phyloP scores from a whole-genome alignment of 1,139 yeast species.

The Lodderomyces oxycetoniae region DNA sequence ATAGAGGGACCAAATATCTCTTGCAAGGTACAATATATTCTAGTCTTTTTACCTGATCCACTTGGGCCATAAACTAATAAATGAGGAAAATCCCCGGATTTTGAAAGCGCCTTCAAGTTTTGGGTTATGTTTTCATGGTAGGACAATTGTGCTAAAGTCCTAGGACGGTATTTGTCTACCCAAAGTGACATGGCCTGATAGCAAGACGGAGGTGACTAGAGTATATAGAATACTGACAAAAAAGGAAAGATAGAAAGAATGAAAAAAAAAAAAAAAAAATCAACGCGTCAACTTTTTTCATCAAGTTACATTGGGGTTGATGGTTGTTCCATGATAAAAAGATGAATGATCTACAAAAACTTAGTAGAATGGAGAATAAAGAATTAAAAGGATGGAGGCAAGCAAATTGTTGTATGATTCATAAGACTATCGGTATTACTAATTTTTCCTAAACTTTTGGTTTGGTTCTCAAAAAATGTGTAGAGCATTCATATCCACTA shows the following conservation, averaged over 20 bases:
- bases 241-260: too few relatives aligned
- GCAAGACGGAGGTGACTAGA: too few relatives aligned
- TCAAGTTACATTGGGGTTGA: too few relatives aligned
- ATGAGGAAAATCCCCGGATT: slow-evolving; percentile 90
- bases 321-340: too few relatives aligned
- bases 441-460: slow-evolving; percentile 14
- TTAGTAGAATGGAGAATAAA: too few relatives aligned
- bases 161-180: slow-evolving; percentile 94
- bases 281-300: too few relatives aligned
- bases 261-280: too few relatives aligned
- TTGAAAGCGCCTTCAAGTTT: slow-evolving; percentile 59
- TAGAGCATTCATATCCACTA: slow-evolving; percentile 82
- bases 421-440: background rate
- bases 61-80: slow-evolving; percentile 88
- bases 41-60: slow-evolving; percentile 95
- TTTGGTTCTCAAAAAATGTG: slow-evolving; percentile 61
- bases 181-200: slow-evolving; percentile 73
- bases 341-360: too few relatives aligned
- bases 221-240: too few relatives aligned
- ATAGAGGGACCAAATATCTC: slow-evolving; percentile 82
- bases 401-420: background rate
- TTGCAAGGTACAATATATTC: slow-evolving; percentile 75
- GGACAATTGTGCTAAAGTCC: slow-evolving; percentile 54
- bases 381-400: too few relatives aligned
- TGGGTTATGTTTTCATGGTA: slow-evolving; percentile 65